A percentile compares a stretch with the other conserved stretches of the same genome.
phyloP scores from a whole-genome alignment of 495 filamentous ascomycete species.

The Glonium stellatum region DNA sequence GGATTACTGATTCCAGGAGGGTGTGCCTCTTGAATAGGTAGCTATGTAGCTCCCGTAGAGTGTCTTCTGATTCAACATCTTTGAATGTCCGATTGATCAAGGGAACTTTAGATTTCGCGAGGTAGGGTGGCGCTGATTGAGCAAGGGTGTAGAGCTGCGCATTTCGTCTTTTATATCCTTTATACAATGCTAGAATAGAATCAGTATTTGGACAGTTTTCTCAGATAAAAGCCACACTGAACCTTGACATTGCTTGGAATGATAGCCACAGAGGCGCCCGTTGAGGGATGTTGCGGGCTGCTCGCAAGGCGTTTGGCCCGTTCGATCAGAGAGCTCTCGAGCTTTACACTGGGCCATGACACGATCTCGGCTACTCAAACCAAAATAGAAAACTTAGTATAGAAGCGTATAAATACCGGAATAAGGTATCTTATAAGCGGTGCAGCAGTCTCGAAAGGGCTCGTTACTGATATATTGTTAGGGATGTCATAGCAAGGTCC shows the following conservation, averaged over 20 bases:
- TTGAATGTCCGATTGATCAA: constrained; percentile 42
- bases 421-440: too few species aligned
- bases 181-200: constrained; percentile 37
- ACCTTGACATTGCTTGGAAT: constrained; percentile 43
- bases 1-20: constrained; percentile 45
- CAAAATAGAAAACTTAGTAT: background rate
- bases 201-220: background rate
- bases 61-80: constrained; percentile 33
- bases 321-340: constrained; percentile 37
- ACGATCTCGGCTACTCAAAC: background rate
- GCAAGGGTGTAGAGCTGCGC: constrained; percentile 25
- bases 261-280: constrained; percentile 44
- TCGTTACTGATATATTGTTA: too few species aligned
- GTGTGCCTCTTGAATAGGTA: constrained; percentile 41
- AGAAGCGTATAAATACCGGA: background rate
- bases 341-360: constrained; percentile 30
- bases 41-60: constrained; percentile 39
- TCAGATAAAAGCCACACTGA: background rate
- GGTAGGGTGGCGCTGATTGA: constrained; percentile 35
- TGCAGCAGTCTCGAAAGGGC: too few species aligned
- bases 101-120: constrained; percentile 31
- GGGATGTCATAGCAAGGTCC: too few species aligned
- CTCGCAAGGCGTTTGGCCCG: constrained; percentile 29
- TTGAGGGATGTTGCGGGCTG: constrained; percentile 38
- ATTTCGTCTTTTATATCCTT: constrained; percentile 45